Percentiles rank a stretch among this genome's conserved stretches.
phyloP scores from a whole-genome alignment of 1,284 basidiomycete genomes.

The Pyrrhoderma lamaoense region DNA sequence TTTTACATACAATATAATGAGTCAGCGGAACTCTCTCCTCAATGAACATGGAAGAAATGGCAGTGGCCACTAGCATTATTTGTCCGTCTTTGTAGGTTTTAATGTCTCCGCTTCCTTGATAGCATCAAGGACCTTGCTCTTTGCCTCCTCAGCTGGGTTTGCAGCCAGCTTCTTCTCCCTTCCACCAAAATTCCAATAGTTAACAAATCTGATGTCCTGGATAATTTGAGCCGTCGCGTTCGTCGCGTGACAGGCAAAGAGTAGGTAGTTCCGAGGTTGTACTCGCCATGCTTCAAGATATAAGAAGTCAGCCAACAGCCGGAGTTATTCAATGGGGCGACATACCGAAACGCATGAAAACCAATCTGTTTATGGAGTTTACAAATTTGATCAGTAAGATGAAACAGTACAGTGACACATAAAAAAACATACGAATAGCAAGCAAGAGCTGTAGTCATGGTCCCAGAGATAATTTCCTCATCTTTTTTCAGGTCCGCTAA shows the following conservation, averaged over 20 bases:
- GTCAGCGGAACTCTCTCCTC: neutral
- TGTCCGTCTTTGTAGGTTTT: conserved; percentile 5
- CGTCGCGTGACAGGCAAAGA: conserved; percentile 88
- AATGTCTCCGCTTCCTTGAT: conserved; percentile 29
- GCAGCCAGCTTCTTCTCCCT: conserved; percentile 50
- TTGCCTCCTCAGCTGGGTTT: conserved; percentile 21
- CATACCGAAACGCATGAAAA: conserved; percentile 92
- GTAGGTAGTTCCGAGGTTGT: conserved; percentile 88
- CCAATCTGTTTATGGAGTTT: conserved; percentile 46
- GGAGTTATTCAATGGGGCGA: conserved; percentile 1
- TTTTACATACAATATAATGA: conserved; percentile 1
- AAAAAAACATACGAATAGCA: conserved; percentile 76
- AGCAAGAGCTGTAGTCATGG: conserved; percentile 88
- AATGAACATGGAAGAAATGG: conserved; percentile 5
- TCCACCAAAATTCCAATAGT: conserved; percentile 84
- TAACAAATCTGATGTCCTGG: conserved; percentile 79
- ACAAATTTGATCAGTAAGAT: conserved; percentile 8
- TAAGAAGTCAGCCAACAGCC: conserved; percentile 2
- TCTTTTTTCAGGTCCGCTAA: conserved; percentile 85
- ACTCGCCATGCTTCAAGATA: conserved; percentile 76
- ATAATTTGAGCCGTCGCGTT: conserved; percentile 82
- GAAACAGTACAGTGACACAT: neutral
- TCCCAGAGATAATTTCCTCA: conserved; percentile 91
- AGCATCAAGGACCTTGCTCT: conserved; percentile 45
- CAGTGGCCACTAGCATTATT: neutral